phyloP scores from a whole-genome alignment of 495 filamentous ascomycete genomes.

The Penicillium pancosmium region DNA sequence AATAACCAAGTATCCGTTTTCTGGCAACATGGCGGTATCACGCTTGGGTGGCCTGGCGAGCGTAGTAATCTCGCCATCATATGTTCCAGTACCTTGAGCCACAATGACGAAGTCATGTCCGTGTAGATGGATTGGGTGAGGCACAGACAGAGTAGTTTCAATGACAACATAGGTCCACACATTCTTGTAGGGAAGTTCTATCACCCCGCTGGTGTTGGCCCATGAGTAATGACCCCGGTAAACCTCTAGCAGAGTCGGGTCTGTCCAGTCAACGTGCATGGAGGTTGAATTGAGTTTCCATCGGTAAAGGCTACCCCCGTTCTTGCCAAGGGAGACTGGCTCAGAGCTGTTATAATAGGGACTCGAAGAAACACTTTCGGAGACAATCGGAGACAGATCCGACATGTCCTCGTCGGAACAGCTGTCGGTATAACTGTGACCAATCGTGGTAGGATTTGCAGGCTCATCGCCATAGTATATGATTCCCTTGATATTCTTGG shows the following conservation, averaged over 20 bases:
- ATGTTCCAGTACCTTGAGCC: conserved; percentile 15
- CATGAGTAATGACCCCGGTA: conserved; percentile 19
- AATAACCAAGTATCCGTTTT: conserved; percentile 46
- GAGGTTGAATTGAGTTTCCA: conserved; percentile 32
- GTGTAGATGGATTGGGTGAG: conserved; percentile 84
- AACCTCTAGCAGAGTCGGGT: conserved; percentile 29
- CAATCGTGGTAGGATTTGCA: background rate
- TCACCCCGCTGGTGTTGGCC: conserved; percentile 20
- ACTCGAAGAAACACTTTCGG: background rate
- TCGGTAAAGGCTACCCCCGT: conserved; percentile 15
- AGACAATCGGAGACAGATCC: conserved; percentile 1
- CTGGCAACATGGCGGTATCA: conserved; percentile 60
- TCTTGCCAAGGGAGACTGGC: background rate
- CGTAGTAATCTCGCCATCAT: conserved; percentile 11
- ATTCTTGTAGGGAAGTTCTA: conserved; percentile 59
- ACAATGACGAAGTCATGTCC: conserved; percentile 56
- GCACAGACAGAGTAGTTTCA: conserved; percentile 57
- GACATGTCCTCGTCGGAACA: background rate
- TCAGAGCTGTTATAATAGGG: background rate
- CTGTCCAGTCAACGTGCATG: conserved; percentile 31
- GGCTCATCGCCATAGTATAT: conserved; percentile 48
- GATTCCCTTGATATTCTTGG: conserved; percentile 57
- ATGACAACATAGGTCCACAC: conserved; percentile 61
- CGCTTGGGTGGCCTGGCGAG: conserved; percentile 55
- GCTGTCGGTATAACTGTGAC: conserved; percentile 31